phyloP scores from a whole-genome alignment of 345 rosid genomes.

The Moricandia arvensis region DNA sequence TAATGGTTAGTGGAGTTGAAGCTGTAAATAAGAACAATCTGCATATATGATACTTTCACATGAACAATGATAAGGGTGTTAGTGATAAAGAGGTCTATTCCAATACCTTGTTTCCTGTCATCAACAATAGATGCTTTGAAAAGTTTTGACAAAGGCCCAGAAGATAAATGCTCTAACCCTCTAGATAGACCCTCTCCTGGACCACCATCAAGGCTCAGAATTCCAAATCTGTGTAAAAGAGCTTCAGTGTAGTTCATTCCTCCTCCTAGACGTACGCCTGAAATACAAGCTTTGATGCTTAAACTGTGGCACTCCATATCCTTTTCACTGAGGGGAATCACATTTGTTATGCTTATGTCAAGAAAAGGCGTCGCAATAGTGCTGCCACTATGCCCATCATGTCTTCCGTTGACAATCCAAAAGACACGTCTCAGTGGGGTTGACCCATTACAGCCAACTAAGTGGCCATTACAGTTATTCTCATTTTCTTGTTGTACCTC shows the following conservation, averaged over 20 bases:
- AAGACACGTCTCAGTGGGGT: conserved; percentile 74
- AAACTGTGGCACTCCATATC: conserved; percentile 88
- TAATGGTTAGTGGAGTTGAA: conserved; percentile 3
- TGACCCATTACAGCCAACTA: conserved; percentile 41
- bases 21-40: conserved; percentile 18
- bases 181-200: conserved; percentile 83
- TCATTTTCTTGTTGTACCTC: conserved; percentile 45
- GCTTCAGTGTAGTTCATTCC: conserved; percentile 93
- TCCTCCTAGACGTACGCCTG: conserved; percentile 91
- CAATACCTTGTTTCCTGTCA: conserved; percentile 40
- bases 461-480: conserved; percentile 47
- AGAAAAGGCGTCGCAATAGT: conserved; percentile 54
- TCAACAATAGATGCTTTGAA: conserved; percentile 59
- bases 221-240: conserved; percentile 83
- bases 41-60: conserved; percentile 6
- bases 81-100: not conserved
- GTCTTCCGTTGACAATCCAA: conserved; percentile 69
- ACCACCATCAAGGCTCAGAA: conserved; percentile 90
- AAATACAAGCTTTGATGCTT: conserved; percentile 66
- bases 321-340: conserved; percentile 77
- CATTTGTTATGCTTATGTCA: conserved; percentile 67
- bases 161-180: conserved; percentile 73
- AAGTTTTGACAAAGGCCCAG: conserved; percentile 84
- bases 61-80: not conserved
- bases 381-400: conserved; percentile 43